A percentile compares a stretch with the other conserved stretches of the same genome.
phyloP scores from a whole-genome alignment of 2,329 filamentous ascomycete species.

The Didymella glomerata region DNA sequence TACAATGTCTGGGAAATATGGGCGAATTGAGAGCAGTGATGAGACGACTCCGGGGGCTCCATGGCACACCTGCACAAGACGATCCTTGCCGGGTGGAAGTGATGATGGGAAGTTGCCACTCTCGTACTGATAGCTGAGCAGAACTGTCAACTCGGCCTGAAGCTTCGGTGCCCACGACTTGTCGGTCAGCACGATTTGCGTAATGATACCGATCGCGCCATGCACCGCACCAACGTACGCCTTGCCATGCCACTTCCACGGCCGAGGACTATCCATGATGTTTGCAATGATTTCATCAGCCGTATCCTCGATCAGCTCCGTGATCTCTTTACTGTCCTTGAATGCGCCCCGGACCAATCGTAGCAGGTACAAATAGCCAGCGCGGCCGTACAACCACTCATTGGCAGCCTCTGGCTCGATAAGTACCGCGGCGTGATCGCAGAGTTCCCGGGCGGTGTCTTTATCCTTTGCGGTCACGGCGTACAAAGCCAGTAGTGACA shows the following conservation, averaged over 20 bases:
- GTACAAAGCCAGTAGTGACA: conserved; percentile 59
- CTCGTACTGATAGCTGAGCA: conserved; percentile 67
- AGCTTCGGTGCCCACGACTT: conserved; percentile 64
- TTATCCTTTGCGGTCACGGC: conserved; percentile 60
- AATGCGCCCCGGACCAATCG: conserved; percentile 69
- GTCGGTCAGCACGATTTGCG: conserved; percentile 70
- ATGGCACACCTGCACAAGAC: conserved; percentile 72
- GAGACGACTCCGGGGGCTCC: conserved; percentile 70
- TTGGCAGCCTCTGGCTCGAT: conserved; percentile 60
- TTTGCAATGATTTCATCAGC: conserved; percentile 66
- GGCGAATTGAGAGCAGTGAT: conserved; percentile 64
- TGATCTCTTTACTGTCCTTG: conserved; percentile 56
- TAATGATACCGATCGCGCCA: conserved; percentile 74
- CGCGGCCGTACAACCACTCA: conserved; percentile 72
- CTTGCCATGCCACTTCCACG: conserved; percentile 72
- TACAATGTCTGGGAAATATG: conserved; percentile 64
- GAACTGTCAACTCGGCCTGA: conserved; percentile 60
- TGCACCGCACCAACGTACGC: conserved; percentile 72
- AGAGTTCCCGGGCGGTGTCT: conserved; percentile 60
- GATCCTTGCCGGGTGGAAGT: conserved; percentile 58
- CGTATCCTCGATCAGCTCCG: conserved; percentile 62
- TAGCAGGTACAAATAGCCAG: conserved; percentile 73
- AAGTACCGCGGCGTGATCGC: conserved; percentile 60
- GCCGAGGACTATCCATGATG: conserved; percentile 64
- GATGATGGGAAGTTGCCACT: conserved; percentile 71